phyloP scores from a whole-genome alignment of 1,139 yeast genomes.

The Taiozyma sp. region DNA sequence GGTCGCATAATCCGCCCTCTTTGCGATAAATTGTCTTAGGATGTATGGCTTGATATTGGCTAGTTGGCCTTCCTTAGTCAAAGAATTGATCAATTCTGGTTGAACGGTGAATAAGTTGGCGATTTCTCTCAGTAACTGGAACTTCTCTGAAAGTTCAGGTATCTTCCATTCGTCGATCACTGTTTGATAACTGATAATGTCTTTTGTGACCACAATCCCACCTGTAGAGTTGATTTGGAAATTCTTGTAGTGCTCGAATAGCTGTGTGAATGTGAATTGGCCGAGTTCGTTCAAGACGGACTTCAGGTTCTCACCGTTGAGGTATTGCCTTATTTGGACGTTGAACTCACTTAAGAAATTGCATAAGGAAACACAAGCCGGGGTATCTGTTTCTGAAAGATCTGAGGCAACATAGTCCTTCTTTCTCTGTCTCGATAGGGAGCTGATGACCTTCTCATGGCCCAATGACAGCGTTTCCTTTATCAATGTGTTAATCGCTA shows the following conservation, averaged over 20 bases:
- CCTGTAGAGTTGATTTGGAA: slow-evolving; percentile 78
- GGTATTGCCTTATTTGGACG: slow-evolving; percentile 30
- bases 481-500: slow-evolving; percentile 62
- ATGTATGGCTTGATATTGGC: slow-evolving; percentile 63
- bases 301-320: slow-evolving; percentile 52
- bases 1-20: slow-evolving; percentile 60
- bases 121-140: slow-evolving; percentile 72
- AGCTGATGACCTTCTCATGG: slow-evolving; percentile 41
- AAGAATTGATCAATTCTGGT: slow-evolving; percentile 66
- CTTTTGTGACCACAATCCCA: slow-evolving; percentile 81
- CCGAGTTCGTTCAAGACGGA: slow-evolving; percentile 59
- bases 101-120: slow-evolving; percentile 85
- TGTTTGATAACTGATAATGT: slow-evolving; percentile 74
- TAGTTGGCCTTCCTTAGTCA: slow-evolving; percentile 80
- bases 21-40: slow-evolving; percentile 64
- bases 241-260: slow-evolving; percentile 72
- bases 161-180: slow-evolving; percentile 70
- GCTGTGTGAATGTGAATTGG: slow-evolving; percentile 48
- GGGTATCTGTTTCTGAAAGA: slow-evolving; percentile 55
- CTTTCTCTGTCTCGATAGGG: slow-evolving; percentile 57
- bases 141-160: slow-evolving; percentile 60
- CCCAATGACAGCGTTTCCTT: slow-evolving; percentile 51
- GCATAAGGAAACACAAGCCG: slow-evolving; percentile 62
- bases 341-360: slow-evolving; percentile 46
- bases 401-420: slow-evolving; percentile 55